Conservation (phyloP, 371 early-diverging fungal species). For the Apophysomyces trapeziformis region DNA sequence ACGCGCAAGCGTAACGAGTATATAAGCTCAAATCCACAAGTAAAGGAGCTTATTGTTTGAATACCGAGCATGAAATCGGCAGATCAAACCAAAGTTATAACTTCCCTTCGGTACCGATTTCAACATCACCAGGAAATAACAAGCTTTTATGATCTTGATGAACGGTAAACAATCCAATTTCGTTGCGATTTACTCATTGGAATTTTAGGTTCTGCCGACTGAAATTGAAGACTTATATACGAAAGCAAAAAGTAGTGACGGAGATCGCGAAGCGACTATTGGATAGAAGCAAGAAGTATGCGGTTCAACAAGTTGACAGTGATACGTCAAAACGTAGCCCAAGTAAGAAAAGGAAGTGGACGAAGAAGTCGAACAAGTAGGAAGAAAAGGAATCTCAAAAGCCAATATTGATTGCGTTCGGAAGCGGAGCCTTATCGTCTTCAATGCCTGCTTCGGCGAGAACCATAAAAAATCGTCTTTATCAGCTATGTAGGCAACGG, state of each 20-base stretch:
- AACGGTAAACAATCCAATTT: not conserved
- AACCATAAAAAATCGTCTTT: too few species aligned
- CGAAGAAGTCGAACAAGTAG: too few species aligned
- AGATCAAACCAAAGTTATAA: not conserved
- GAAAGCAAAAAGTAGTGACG: conserved; percentile 5
- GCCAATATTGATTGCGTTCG: too few species aligned
- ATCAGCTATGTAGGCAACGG: too few species aligned
- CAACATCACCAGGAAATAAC: not conserved
- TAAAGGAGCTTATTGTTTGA: conserved; percentile 8
- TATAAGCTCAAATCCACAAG: not conserved
- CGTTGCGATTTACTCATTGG: too few species aligned
- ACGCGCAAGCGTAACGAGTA: not conserved
- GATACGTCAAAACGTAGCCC: too few species aligned
- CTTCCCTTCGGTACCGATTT: conserved; percentile 11
- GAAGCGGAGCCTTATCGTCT: too few species aligned
- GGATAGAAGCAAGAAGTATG: conserved; percentile 8
- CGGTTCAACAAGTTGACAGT: too few species aligned
- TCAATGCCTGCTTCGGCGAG: too few species aligned
- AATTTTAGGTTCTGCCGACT: not conserved
- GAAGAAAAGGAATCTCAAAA: too few species aligned
- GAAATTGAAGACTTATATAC: conserved; percentile 5
- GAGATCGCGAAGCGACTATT: conserved; percentile 5
- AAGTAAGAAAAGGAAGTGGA: too few species aligned
- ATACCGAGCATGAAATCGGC: conserved; percentile 12
- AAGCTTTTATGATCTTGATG: conserved; percentile 5